These are phyloP conservation scores for Venustampulla echinocandica DNA, from an alignment of 495 filamentous ascomycete species.

Conservation along the genomic window DNA sequence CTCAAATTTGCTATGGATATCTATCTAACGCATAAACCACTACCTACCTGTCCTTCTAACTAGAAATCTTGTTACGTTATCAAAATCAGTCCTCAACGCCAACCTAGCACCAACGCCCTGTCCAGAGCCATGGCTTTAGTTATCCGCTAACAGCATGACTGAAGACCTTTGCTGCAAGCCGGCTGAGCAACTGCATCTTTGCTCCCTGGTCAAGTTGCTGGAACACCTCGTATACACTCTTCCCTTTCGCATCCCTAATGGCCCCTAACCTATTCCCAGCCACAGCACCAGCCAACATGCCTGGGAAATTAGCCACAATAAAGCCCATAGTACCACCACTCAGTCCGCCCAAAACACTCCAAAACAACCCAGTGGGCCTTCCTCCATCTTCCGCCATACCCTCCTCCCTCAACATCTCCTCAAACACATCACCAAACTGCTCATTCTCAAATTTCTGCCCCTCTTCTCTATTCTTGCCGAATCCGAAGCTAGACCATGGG, in stretches of 20 bases:
- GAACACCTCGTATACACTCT: conserved; percentile 82
- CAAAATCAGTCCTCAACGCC: no score
- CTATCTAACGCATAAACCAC: no score
- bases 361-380: conserved; percentile 65
- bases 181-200: conserved; percentile 65
- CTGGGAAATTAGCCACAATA: conserved; percentile 87
- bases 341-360: conserved; percentile 74
- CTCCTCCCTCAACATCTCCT: conserved; percentile 96
- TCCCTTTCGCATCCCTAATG: conserved; percentile 79
- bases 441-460: conserved; percentile 50
- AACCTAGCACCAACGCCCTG: no score
- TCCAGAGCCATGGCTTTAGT: no score
- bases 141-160: conserved; percentile 33
- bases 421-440: conserved; percentile 87
- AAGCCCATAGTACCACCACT: conserved; percentile 90
- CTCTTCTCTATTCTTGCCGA: conserved; percentile 35
- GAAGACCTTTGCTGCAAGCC: conserved; percentile 67
- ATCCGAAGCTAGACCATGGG: conserved; percentile 57
- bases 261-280: conserved; percentile 86
- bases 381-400: conserved; percentile 60
- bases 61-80: no score
- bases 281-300: conserved; percentile 80
- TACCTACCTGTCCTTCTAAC: no score
- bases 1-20: no score
- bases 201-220: neutral